Evolutionary conservation across 2,329 filamentous ascomycete genomes (phyloP).

Genomic region (Orbilia blumenaviensis): DNA sequence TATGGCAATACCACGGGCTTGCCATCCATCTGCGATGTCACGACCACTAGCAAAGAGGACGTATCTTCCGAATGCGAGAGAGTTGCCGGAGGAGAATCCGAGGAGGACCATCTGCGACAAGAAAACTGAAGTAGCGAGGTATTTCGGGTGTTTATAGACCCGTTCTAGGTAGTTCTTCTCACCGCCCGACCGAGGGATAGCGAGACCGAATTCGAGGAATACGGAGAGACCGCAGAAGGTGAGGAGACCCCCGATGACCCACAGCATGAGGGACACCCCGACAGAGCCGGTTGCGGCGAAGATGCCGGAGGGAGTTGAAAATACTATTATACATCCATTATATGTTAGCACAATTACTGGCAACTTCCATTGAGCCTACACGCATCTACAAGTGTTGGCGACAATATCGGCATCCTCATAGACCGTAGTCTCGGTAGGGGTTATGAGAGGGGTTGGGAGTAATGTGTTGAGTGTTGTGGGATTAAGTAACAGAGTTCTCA

Average conservation of each 20-base stretch:
- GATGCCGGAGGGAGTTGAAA: slow-evolving; percentile 69
- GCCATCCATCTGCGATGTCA: slow-evolving; percentile 66
- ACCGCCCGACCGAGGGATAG: slow-evolving; percentile 71
- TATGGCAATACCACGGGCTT: slow-evolving; percentile 68
- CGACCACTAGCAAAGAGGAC: slow-evolving; percentile 67
- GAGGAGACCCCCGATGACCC: slow-evolving; percentile 68
- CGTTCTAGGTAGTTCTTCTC: slow-evolving; percentile 74
- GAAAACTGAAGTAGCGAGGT: slow-evolving; percentile 69
- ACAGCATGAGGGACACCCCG: slow-evolving; percentile 67
- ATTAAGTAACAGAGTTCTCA: slow-evolving; percentile 8
- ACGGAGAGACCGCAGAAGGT: slow-evolving; percentile 70
- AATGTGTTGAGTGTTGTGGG: slow-evolving; percentile 13
- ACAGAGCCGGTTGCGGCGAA: slow-evolving; percentile 68
- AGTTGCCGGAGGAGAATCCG: slow-evolving; percentile 70
- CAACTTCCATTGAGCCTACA: neutral
- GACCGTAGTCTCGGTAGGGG: neutral
- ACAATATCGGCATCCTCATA: neutral
- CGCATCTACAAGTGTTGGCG: neutral
- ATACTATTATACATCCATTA: slow-evolving; percentile 61
- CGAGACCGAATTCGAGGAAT: slow-evolving; percentile 71
- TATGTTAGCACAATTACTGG: neutral
- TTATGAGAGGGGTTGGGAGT: neutral
- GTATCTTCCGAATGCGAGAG: slow-evolving; percentile 69
- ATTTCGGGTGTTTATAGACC: slow-evolving; percentile 69
- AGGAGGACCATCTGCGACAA: slow-evolving; percentile 71